A percentile compares a stretch with the other conserved stretches of the same genome.
Conservation (phyloP, 768 basidiomycete species). For the Amanita thiersii region DNA sequence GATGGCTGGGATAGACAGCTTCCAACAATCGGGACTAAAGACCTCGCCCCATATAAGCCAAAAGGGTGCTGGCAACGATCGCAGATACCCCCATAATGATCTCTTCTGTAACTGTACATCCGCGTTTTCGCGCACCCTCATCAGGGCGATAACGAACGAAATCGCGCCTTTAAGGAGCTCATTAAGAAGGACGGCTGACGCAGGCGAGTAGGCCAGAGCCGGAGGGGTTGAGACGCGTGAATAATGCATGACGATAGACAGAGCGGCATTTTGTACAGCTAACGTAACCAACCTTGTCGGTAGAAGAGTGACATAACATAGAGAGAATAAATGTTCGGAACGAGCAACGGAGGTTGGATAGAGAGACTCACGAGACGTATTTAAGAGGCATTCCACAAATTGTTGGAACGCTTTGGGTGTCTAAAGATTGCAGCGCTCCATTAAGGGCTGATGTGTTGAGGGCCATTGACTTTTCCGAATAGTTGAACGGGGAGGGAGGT, state of each 20-base stretch:
- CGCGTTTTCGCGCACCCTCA: slow-evolving; percentile 34
- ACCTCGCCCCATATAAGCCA: slow-evolving; percentile 58
- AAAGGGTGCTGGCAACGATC: slow-evolving; percentile 42
- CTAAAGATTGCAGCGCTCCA: slow-evolving; percentile 24
- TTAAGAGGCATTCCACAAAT: slow-evolving; percentile 69
- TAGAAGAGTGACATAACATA: slow-evolving; percentile 1
- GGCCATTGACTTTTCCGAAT: slow-evolving; percentile 30
- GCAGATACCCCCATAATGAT: slow-evolving; percentile 27
- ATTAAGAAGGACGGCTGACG: slow-evolving; percentile 88
- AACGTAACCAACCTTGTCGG: slow-evolving; percentile 63
- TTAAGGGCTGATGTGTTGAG: slow-evolving; percentile 19
- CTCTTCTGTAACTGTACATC: slow-evolving; percentile 34
- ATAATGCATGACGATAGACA: slow-evolving; percentile 98
- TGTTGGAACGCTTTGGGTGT: slow-evolving; percentile 32
- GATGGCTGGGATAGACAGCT: slow-evolving; percentile 92
- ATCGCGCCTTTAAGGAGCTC: slow-evolving; percentile 92
- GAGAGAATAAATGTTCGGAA: slow-evolving; percentile 3
- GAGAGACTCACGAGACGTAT: slow-evolving; percentile 62
- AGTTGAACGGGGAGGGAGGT: slow-evolving; percentile 36
- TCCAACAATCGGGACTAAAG: slow-evolving; percentile 95
- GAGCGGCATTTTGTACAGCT: slow-evolving; percentile 89
- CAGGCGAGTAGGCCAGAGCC: slow-evolving; percentile 82
- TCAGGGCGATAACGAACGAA: slow-evolving; percentile 81
- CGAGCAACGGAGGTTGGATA: slow-evolving; percentile 4
- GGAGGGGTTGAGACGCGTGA: slow-evolving; percentile 85